Base-by-base conservation (phyloP, 2,329 filamentous ascomycete genomes). In the Claviceps pazoutovae region DNA sequence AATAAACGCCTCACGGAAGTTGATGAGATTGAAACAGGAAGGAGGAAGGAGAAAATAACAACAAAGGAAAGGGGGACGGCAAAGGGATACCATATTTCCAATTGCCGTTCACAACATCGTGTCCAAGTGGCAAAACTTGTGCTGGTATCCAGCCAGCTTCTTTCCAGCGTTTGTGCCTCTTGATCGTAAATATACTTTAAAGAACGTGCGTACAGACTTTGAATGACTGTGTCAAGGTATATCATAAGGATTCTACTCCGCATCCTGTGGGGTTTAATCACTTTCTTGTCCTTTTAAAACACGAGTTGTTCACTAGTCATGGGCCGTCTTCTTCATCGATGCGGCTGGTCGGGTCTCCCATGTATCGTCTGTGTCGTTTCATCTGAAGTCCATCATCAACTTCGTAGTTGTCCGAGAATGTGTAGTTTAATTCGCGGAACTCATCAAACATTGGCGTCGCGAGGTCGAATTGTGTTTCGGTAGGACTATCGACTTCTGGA, bases 291-390 rank as follows among this genome's bases (percentile, higher is more conserved):
- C 37, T 7, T 14, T 41, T 2, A 26, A 14, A 19, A 17, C 2
- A 41, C 36, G 19, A 26, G 2, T 38, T 5, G 16, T 1, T 5
- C 5, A 46, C n/a, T 34, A 3, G n/a, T 47, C 37, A 49, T 19
- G 41, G 44, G 43, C 61, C 57, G 41, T 64, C 65, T 52, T 70
- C 67, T 56, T 69, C 67, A 43, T 69, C 66, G 49, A 69, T 69
- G 30, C 65, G 60, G 42, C 62, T 62, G 13, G 62, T 62, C 36
- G 66, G 57, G 46, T 66, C 62, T 37, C 63, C 62, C 58, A 62
- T 62, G 42, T 65, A 62, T 41, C 66, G 58, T 50, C 65, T 60
- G 52, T 67, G 64, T 30, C 60, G 58, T 54, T 66, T 66, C 53
- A 70, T 63, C 49, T 68, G 63, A 43, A 69, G 54, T 8, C 61